A percentile compares a stretch with the other conserved stretches of the same genome.
Evolutionary conservation across 495 filamentous ascomycete species (phyloP).

Genomic region (Usnea hakonensis): DNA sequence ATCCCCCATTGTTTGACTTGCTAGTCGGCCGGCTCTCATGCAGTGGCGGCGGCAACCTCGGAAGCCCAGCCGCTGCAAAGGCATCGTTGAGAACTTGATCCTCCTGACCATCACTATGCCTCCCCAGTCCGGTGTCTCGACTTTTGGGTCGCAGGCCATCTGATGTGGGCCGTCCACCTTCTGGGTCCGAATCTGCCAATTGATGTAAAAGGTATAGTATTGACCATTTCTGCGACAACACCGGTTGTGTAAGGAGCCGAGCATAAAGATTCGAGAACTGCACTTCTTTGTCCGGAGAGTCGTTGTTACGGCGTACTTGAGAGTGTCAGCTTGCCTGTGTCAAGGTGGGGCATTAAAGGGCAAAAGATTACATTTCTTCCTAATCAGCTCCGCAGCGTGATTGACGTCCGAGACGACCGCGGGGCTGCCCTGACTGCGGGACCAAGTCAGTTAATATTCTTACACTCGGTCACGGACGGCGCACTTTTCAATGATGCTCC

Average conservation of each 20-base stretch:
- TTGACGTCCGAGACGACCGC: slow-evolving; percentile 74
- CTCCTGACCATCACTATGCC: slow-evolving; percentile 10
- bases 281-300: slow-evolving; percentile 74
- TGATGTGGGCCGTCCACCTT: slow-evolving; percentile 19
- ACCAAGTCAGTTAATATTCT: slow-evolving; percentile 5
- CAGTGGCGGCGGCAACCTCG: slow-evolving; percentile 32
- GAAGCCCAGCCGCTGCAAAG: slow-evolving; percentile 47
- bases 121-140: slow-evolving; percentile 10
- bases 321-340: slow-evolving; percentile 11
- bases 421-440: slow-evolving; percentile 37
- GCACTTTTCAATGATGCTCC: slow-evolving; percentile 35
- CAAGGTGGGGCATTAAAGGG: neutral
- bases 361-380: slow-evolving; percentile 52
- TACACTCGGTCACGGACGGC: slow-evolving; percentile 2
- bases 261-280: slow-evolving; percentile 84
- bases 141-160: slow-evolving; percentile 21
- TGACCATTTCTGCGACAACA: slow-evolving; percentile 91
- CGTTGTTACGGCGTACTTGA: slow-evolving; percentile 61
- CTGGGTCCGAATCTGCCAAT: slow-evolving; percentile 54
- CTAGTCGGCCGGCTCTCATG: neutral
- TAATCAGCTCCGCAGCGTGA: slow-evolving; percentile 86
- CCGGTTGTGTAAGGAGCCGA: slow-evolving; percentile 76
- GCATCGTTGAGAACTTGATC: slow-evolving; percentile 42
- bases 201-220: slow-evolving; percentile 86
- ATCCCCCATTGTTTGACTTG: neutral